Percentiles rank a stretch among this genome's conserved stretches.
These are phyloP conservation scores for Endotrypanum monterogeii DNA, from an alignment of 208 protist genomes.

Conservation along the genomic window DNA sequence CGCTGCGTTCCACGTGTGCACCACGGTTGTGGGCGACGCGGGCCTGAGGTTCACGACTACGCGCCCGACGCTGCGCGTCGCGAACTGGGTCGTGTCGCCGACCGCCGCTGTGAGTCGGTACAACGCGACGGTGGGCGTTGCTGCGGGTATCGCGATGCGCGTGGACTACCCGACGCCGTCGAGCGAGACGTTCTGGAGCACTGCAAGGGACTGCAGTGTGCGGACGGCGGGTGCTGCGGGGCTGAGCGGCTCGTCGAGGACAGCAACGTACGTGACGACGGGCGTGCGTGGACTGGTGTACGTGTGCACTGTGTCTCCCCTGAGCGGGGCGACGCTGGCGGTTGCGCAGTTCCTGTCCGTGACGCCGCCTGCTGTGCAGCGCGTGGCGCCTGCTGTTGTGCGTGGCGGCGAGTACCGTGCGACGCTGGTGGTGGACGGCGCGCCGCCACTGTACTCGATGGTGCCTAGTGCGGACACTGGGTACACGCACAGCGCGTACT, in stretches of 20 bases:
- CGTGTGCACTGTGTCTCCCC: slow-evolving; percentile 45
- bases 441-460: slow-evolving; percentile 58
- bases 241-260: slow-evolving; percentile 5
- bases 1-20: slow-evolving; percentile 61
- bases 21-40: slow-evolving; percentile 24
- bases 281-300: slow-evolving; percentile 44
- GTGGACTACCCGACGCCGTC: slow-evolving; percentile 52
- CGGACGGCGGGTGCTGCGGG: slow-evolving; percentile 20
- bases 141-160: slow-evolving; percentile 19
- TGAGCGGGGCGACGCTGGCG: slow-evolving; percentile 14
- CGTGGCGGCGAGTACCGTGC: slow-evolving; percentile 38
- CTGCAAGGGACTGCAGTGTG: slow-evolving; percentile 26
- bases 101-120: slow-evolving; percentile 39
- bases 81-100: slow-evolving; percentile 41
- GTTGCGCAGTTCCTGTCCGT: slow-evolving; percentile 54
- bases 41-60: slow-evolving; percentile 52
- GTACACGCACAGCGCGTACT: slow-evolving; percentile 40
- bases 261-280: slow-evolving; percentile 11
- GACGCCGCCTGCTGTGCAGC: slow-evolving; percentile 36
- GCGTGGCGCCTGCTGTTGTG: slow-evolving; percentile 46
- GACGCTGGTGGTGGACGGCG: slow-evolving; percentile 35
- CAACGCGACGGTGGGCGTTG: slow-evolving; percentile 26
- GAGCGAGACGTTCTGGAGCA: slow-evolving; percentile 49
- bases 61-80: slow-evolving; percentile 45
- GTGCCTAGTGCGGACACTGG: slow-evolving; percentile 36